phyloP scores from a whole-genome alignment of 257 asterid genomes.

The Scutellaria minor region DNA sequence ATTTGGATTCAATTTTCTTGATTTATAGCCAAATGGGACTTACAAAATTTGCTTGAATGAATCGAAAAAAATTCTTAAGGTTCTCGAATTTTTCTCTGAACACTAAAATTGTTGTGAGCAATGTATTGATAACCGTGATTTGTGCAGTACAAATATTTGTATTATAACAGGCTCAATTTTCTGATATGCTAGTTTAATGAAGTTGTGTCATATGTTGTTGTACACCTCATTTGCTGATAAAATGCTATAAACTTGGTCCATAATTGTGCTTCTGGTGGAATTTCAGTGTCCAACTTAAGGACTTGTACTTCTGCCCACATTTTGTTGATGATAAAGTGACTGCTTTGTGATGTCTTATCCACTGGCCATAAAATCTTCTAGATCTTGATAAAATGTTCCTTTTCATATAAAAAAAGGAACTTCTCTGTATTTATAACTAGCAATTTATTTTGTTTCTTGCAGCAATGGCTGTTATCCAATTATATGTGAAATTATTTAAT shows the following conservation, averaged over 20 bases:
- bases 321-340: slow-evolving; percentile 12
- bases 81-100: neutral
- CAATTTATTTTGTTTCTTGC: slow-evolving; percentile 2
- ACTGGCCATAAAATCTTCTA: too few relatives aligned
- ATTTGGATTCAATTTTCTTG: neutral
- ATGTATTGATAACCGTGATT: neutral
- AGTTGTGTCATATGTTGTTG: neutral
- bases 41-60: neutral
- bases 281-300: neutral
- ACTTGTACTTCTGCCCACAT: neutral
- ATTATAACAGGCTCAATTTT: neutral
- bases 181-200: neutral
- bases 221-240: neutral
- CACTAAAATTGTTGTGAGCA: neutral
- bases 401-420: too few relatives aligned
- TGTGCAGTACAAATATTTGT: neutral
- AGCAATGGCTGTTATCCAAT: neutral
- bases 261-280: slow-evolving; percentile 9
- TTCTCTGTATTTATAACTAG: neutral
- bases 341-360: too few relatives aligned
- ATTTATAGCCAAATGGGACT: neutral
- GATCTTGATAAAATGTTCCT: too few relatives aligned
- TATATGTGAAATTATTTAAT: slow-evolving; percentile 13
- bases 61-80: neutral
- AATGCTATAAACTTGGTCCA: neutral